phyloP scores from a whole-genome alignment of 2,329 filamentous ascomycete genomes.

The Gnomoniopsis sp. region DNA sequence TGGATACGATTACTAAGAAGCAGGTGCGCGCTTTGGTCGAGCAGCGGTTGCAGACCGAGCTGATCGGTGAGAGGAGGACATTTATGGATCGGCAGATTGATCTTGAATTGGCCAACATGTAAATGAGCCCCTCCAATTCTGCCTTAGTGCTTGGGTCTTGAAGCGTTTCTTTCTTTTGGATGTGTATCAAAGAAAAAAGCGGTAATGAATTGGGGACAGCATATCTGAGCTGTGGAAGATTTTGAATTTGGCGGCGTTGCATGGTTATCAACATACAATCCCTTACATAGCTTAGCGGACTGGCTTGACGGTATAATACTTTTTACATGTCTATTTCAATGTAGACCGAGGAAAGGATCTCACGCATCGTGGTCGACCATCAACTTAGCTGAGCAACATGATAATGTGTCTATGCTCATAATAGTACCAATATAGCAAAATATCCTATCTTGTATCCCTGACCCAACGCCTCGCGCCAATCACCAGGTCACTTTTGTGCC shows the following conservation, averaged over 20 bases:
- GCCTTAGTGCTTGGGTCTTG: background rate
- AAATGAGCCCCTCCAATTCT: slow-evolving; percentile 24
- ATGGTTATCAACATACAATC: slow-evolving; percentile 2
- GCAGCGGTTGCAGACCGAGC: slow-evolving; percentile 85
- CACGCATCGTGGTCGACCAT: background rate
- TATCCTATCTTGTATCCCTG: background rate
- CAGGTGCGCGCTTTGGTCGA: slow-evolving; percentile 89
- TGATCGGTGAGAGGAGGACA: slow-evolving; percentile 77
- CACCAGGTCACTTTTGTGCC: background rate
- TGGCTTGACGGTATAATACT: slow-evolving; percentile 4
- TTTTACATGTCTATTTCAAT: background rate
- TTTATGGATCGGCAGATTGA: slow-evolving; percentile 96
- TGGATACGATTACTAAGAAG: slow-evolving; percentile 98
- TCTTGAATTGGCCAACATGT: slow-evolving; percentile 91
- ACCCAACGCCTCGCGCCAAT: background rate
- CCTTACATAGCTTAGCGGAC: background rate
- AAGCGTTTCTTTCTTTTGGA: background rate
- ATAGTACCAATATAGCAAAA: slow-evolving; percentile 2
- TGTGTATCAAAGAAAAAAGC: background rate
- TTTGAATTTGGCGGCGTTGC: slow-evolving; percentile 6
- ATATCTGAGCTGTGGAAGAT: background rate
- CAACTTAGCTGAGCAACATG: slow-evolving; percentile 2
- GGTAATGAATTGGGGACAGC: background rate
- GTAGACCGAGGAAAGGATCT: background rate
- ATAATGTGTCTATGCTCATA: slow-evolving; percentile 3